Base-by-base conservation (phyloP, 1,139 yeast genomes). In the Sugiyamaella japonica region DNA sequence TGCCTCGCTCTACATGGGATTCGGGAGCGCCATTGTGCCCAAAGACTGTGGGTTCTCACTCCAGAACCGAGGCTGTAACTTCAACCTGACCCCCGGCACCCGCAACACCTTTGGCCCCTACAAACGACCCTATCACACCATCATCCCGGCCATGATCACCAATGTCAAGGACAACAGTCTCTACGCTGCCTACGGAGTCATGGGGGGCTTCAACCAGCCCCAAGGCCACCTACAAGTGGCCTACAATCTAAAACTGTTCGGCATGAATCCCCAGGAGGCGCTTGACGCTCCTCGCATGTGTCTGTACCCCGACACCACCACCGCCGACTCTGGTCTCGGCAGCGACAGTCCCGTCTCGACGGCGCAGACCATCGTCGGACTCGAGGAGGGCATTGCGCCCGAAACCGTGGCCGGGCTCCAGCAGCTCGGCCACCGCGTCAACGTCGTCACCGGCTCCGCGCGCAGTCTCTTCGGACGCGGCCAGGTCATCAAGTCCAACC, bases 191-290 rank as follows among this genome's bases (percentile, higher is more conserved):
- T 86, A 81, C 64, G 96, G 95, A 34, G 88, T 86, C 61, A 88
- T 87, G 91, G 96, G 96, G 20, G 96, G 93, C 31, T 88, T 83
- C 72, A 87, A 85, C 75, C 96, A 88, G 67, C 95, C 95, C 1
- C 89, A 86, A 61, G 91, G 93, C 1, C 96, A 88, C 63, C 84
- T 88, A 2, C 93, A 87, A 65, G 91, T 86, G 53, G 84, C 82
- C 36, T 69, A 86, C 59, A 88, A 88, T 67, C 69, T 88, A 75
- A 65, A 80, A 1, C 66, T 84, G 10, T 88, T 84, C 68, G 83
- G 83, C 0, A 72, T 84, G 67, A 79, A 82, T 53, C 89, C 95
- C 1, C 95, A 88, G 67, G 81, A 83, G 61, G 85, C 90, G 36
- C 71, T 86, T 39, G 95, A 88, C 67, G 83, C 87, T 23, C 95